Evolutionary conservation across 1,284 basidiomycete genomes (phyloP), one percentile per base, ranked within the genome.

Genomic region (Moniliella sp.): DNA sequence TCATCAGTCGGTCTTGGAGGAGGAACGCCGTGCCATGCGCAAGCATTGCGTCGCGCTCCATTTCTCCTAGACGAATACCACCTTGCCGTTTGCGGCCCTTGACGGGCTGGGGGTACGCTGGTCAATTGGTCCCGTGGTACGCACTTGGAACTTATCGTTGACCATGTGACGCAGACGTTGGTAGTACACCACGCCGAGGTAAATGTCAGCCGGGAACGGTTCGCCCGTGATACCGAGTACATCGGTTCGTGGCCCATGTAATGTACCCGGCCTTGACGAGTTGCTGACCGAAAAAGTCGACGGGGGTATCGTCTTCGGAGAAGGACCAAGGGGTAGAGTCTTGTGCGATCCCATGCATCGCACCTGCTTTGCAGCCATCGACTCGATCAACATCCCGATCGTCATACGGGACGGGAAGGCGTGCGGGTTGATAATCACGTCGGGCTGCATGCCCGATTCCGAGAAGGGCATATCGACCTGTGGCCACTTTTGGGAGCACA

Each of bases 391-490:
- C 91, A 99, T 99, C 37, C 91, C 91, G 51, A 99, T 99, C 4
- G 91, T 99, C 91, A 99, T 99, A 49, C 91, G 82, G 67, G 77
- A 82, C 1, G 91, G 91, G 70, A 99, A 97, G 13, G 91, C 91
- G 62, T 99, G 91, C 18, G 91, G 91, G 64, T 99, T 99, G 68
- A 99, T 97, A 62, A 99, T 97, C 33, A 97, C 75, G 62, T 99
- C 91, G 1, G 91, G 91, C 62, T 94, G 88, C 72, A 99, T 86
- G 9, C 91, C 91, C 43, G 81, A 88, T 66, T 99, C 91, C 44
- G 75, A 76, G 68, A 97, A 97, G 5, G 91, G 91, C 91, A 99
- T 94, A 62, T 99, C 91, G 46, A 93, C 67, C 18, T 77, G 73
- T 2, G 91, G 88, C 82, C 86, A 99, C 64, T 93, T 94, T 58